phyloP scores from a whole-genome alignment of 495 filamentous ascomycete species.

The Aspergillus kassunensis region DNA sequence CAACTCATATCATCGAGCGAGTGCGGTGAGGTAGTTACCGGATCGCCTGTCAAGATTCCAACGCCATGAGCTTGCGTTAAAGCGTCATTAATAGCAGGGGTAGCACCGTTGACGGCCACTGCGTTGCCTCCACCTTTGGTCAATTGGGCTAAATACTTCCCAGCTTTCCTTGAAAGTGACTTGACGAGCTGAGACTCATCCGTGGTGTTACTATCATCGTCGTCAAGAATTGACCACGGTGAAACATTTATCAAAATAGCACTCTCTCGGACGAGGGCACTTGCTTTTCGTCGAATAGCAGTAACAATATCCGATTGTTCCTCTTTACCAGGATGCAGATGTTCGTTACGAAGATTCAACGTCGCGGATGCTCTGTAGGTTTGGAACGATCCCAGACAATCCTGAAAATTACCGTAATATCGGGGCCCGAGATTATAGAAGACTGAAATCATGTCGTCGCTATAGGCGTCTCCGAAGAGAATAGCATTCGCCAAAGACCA shows the following conservation, averaged over 20 bases:
- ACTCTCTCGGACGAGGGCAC: constrained; percentile 71
- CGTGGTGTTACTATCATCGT: constrained; percentile 63
- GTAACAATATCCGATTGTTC: constrained; percentile 88
- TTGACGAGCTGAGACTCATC: constrained; percentile 72
- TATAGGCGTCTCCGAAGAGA: constrained; percentile 80
- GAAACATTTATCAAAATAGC: constrained; percentile 84
- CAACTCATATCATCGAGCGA: constrained; percentile 89
- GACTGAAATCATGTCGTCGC: constrained; percentile 88
- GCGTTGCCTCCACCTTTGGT: constrained; percentile 71
- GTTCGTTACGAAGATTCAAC: constrained; percentile 85
- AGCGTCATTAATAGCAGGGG: constrained; percentile 86
- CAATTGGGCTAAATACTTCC: constrained; percentile 64
- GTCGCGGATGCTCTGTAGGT: constrained; percentile 94
- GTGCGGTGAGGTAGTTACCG: constrained; percentile 74
- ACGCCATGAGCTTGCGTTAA: constrained; percentile 72
- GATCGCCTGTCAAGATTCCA: constrained; percentile 76
- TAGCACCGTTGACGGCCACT: constrained; percentile 81
- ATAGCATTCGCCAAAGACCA: constrained; percentile 91
- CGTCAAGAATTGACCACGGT: constrained; percentile 70
- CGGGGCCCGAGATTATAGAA: constrained; percentile 84
- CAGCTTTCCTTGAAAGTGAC: constrained; percentile 69
- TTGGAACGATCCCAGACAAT: constrained; percentile 92
- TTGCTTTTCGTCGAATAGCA: constrained; percentile 79
- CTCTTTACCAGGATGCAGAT: constrained; percentile 84
- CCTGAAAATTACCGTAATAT: constrained; percentile 94